Conservation (phyloP, 441 rosid species). For the Flueggea neowawraea region DNA sequence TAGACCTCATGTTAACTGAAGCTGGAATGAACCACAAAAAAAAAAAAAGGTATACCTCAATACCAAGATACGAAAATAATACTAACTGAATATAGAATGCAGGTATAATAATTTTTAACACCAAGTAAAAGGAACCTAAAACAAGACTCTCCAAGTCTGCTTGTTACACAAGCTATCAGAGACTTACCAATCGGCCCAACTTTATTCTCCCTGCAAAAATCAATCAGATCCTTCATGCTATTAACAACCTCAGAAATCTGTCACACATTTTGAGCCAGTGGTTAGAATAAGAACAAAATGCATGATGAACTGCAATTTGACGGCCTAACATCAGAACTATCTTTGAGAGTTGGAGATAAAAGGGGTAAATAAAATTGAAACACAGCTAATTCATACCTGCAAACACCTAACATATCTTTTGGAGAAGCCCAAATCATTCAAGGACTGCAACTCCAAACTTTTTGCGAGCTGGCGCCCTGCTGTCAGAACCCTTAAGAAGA, state of each 20-base stretch:
- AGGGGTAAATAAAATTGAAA: neutral
- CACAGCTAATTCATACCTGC: slow-evolving; percentile 52
- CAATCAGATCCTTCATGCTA: slow-evolving; percentile 98
- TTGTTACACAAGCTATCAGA: neutral
- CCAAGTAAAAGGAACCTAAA: no score
- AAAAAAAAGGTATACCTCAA: no score
- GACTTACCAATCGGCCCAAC: slow-evolving; percentile 86
- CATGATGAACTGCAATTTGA: neutral
- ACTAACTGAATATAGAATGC: no score
- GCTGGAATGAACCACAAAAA: no score
- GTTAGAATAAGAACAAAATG: slow-evolving; percentile 5
- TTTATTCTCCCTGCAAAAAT: slow-evolving; percentile 77
- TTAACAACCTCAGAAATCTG: slow-evolving; percentile 99
- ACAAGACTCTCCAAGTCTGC: neutral
- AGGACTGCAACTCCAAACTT: slow-evolving; percentile 84
- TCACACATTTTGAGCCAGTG: slow-evolving; percentile 16
- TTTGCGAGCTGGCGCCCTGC: slow-evolving; percentile 95
- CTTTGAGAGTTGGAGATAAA: no score
- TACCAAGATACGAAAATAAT: no score
- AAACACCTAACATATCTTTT: slow-evolving; percentile 96
- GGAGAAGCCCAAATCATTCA: slow-evolving; percentile 94
- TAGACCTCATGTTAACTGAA: no score
- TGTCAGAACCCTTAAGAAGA: slow-evolving; percentile 66
- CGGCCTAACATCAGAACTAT: no score
- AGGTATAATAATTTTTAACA: no score